phyloP scores from a whole-genome alignment of 371 early-diverging fungal genomes.

The Mortierella sp. region DNA sequence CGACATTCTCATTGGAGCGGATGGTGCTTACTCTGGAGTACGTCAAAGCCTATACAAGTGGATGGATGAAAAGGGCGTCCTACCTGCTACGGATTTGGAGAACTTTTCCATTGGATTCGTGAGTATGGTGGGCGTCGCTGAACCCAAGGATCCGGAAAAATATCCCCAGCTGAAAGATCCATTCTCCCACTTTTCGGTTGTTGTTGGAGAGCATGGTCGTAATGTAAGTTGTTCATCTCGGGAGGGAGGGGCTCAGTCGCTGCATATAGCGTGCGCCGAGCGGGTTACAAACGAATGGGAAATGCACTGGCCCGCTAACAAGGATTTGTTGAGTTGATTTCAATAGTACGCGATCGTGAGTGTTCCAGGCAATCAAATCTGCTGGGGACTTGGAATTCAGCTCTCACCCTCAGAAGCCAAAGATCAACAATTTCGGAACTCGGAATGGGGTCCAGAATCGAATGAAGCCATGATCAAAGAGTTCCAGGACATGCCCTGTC shows the following conservation, averaged over 20 bases:
- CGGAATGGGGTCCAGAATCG: constrained; percentile 39
- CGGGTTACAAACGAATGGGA: too few relatives aligned
- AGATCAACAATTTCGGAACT: constrained; percentile 14
- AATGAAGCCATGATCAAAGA: constrained; percentile 23
- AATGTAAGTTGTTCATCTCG: constrained; percentile 5
- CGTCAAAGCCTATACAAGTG: constrained; percentile 24
- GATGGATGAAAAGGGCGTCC: constrained; percentile 3
- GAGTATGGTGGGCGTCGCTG: constrained; percentile 17
- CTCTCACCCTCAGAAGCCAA: constrained; percentile 1
- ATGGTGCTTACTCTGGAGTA: constrained; percentile 10
- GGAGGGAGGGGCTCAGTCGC: too few relatives aligned
- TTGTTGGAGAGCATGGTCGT: constrained; percentile 4
- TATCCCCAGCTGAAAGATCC: constrained; percentile 16
- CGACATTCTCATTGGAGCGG: constrained; percentile 30
- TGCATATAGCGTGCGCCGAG: too few relatives aligned
- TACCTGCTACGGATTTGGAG: constrained; percentile 13
- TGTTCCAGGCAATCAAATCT: constrained; percentile 19
- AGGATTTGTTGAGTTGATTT: neutral
- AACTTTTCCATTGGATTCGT: constrained; percentile 8
- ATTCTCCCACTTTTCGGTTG: constrained; percentile 3
- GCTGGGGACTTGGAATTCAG: constrained; percentile 24
- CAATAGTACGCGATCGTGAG: constrained; percentile 14
- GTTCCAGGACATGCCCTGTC: constrained; percentile 6
- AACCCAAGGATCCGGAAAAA: constrained; percentile 13
- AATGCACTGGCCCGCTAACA: too few relatives aligned